Evolutionary conservation across 192 early-diverging fungal species (phyloP).

Genomic region (Mortierella hygrophila): DNA sequence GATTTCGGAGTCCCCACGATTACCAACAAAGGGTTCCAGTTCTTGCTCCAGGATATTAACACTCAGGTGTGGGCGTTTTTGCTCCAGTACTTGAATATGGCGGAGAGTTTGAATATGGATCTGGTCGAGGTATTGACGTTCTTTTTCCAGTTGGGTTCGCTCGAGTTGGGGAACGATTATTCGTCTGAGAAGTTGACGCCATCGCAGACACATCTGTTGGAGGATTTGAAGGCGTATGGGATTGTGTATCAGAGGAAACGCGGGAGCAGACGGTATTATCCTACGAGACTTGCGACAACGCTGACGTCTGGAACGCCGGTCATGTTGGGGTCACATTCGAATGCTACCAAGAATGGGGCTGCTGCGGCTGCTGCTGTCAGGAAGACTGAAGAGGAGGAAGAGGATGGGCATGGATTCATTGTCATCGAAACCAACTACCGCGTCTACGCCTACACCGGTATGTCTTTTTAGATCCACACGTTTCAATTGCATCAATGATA

Average conservation of each 20-base stretch:
- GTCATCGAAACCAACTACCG: conserved; percentile 96
- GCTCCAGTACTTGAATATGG: conserved; percentile 92
- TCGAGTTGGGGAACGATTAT: conserved; percentile 93
- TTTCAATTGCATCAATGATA: background rate
- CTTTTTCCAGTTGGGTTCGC: conserved; percentile 91
- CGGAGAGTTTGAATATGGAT: conserved; percentile 85
- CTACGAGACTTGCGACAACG: conserved; percentile 91
- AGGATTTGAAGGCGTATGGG: conserved; percentile 91
- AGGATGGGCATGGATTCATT: conserved; percentile 82
- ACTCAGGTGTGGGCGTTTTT: conserved; percentile 97
- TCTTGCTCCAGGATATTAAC: conserved; percentile 92
- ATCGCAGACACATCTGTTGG: conserved; percentile 87
- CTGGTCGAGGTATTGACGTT: conserved; percentile 95
- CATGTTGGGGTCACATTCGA: conserved; percentile 54
- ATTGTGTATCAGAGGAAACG: conserved; percentile 91
- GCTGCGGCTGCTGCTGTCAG: conserved; percentile 12
- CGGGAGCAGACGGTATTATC: conserved; percentile 79
- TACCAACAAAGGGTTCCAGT: conserved; percentile 98
- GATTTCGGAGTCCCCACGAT: conserved; percentile 72
- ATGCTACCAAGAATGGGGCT: conserved; percentile 43
- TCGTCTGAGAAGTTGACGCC: conserved; percentile 86
- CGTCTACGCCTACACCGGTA: conserved; percentile 94
- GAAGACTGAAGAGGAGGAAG: conserved; percentile 51
- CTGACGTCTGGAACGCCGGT: conserved; percentile 84
- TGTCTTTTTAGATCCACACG: background rate